A percentile compares a stretch with the other conserved stretches of the same genome.
Evolutionary conservation across 2,329 filamentous ascomycete genomes (phyloP).

Genomic region (Furcasterigmium sp.): DNA sequence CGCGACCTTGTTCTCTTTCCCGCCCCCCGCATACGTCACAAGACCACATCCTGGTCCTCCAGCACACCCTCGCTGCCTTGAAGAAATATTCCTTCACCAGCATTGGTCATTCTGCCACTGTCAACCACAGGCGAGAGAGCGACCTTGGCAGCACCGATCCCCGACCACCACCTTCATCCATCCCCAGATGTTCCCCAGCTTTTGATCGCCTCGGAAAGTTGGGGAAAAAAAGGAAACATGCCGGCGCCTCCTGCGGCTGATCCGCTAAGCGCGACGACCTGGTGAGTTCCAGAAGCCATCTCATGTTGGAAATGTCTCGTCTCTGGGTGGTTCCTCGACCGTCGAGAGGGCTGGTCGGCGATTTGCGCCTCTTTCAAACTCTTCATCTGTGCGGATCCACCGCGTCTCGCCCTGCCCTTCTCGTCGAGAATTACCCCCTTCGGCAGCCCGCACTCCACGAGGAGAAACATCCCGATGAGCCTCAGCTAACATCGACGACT

Average conservation of each 20-base stretch:
- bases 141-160: too few species aligned
- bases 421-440: slow-evolving; percentile 3
- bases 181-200: neutral
- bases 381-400: neutral
- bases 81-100: too few species aligned
- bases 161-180: neutral
- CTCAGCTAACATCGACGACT: neutral
- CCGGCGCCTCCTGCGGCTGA: slow-evolving; percentile 7
- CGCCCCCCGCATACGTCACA: too few species aligned
- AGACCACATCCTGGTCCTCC: too few species aligned
- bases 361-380: neutral
- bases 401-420: neutral
- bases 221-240: slow-evolving; percentile 5
- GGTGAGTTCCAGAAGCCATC: slow-evolving; percentile 10
- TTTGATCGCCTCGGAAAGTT: neutral
- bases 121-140: too few species aligned
- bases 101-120: too few species aligned
- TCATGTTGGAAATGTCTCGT: neutral
- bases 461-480: neutral
- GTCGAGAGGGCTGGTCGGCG: neutral
- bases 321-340: neutral
- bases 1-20: too few species aligned
- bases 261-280: slow-evolving; percentile 13
- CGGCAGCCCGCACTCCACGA: neutral
- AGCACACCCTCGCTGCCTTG: too few species aligned